These are phyloP conservation scores for Nicotiana tomentosiformis DNA, from an alignment of 257 asterid species.

Conservation along the genomic window DNA sequence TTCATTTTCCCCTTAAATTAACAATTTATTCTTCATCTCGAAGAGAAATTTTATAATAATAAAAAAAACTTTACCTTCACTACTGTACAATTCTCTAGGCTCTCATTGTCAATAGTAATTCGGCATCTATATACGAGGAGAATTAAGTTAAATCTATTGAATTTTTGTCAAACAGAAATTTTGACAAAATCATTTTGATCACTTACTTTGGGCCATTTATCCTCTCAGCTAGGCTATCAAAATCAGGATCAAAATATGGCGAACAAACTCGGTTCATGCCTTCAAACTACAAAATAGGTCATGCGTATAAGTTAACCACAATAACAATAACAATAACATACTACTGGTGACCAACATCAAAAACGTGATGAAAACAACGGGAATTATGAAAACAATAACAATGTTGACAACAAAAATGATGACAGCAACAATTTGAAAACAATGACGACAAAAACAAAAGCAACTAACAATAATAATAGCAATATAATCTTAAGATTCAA, in stretches of 20 bases:
- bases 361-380: neutral
- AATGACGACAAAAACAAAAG: neutral
- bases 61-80: conserved; percentile 38
- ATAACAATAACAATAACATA: conserved; percentile 7
- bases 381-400: neutral
- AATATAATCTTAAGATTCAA: neutral
- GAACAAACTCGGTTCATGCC: conserved; percentile 46
- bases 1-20: neutral
- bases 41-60: neutral
- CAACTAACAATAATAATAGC: neutral
- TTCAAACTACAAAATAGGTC: conserved; percentile 17
- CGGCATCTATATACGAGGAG: conserved; percentile 43
- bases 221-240: conserved; percentile 67
- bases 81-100: conserved; percentile 48
- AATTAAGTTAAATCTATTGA: neutral
- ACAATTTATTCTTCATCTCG: neutral
- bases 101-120: conserved; percentile 58
- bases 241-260: conserved; percentile 77
- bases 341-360: neutral
- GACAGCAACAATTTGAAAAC: neutral
- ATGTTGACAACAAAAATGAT: neutral
- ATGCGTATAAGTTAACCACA: neutral
- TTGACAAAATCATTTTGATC: neutral
- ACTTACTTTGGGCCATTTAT: conserved; percentile 61
- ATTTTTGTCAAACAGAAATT: neutral